Conservation (phyloP, 2,329 filamentous ascomycete species). For the Orbilia javanica region DNA sequence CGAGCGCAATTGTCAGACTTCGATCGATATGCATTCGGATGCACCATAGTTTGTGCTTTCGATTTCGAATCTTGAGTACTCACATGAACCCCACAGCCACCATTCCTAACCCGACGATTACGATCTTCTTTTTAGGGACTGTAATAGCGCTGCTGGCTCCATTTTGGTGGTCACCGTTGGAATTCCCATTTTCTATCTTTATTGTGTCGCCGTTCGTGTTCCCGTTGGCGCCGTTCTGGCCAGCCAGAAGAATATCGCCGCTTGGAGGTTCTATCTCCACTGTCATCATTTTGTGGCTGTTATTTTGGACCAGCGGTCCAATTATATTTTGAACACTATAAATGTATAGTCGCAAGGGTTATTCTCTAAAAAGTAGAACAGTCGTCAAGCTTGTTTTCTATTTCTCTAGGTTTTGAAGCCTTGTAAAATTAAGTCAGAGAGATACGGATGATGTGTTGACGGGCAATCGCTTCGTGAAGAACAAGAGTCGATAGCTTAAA, state of each 20-base stretch:
- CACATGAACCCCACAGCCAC: conserved; percentile 90
- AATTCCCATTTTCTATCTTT: background rate
- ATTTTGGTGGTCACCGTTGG: background rate
- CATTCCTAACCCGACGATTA: conserved; percentile 70
- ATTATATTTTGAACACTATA: background rate
- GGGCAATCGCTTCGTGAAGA: no score
- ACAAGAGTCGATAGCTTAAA: background rate
- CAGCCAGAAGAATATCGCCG: background rate
- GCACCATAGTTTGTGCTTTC: no score
- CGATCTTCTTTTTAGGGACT: conserved; percentile 30
- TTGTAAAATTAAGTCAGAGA: no score
- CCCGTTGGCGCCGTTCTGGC: background rate
- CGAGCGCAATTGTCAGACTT: conserved; percentile 31
- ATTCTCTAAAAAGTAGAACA: background rate
- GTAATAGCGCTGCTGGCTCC: background rate
- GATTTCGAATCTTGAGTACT: conserved; percentile 64
- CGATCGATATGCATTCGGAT: no score
- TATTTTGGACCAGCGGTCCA: conserved; percentile 7
- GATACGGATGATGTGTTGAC: background rate
- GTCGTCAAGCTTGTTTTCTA: no score
- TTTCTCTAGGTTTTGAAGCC: no score
- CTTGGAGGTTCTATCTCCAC: background rate
- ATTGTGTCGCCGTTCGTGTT: background rate
- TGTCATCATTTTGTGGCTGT: background rate
- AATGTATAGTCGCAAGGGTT: no score